phyloP scores from a whole-genome alignment of 2,329 filamentous ascomycete species.

The Colletotrichum sp. region DNA sequence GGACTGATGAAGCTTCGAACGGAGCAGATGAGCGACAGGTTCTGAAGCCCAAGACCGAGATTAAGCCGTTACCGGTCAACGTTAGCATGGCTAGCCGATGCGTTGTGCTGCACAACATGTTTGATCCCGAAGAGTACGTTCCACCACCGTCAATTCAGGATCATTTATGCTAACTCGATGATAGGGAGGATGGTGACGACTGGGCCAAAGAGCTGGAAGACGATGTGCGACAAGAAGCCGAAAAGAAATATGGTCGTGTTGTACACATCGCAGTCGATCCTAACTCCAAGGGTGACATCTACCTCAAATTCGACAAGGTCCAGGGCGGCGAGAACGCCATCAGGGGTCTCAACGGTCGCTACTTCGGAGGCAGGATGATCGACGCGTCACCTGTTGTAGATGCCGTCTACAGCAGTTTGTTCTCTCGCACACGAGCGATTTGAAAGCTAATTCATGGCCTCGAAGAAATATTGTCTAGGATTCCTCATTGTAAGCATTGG shows the following conservation, averaged over 20 bases:
- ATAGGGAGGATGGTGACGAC: conserved; percentile 80
- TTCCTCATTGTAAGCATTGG: conserved; percentile 18
- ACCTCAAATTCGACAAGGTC: conserved; percentile 97
- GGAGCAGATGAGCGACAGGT: conserved; percentile 74
- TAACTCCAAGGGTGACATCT: conserved; percentile 94
- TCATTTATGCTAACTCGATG: conserved; percentile 34
- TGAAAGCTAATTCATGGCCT: conserved; percentile 65
- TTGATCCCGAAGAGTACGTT: conserved; percentile 87
- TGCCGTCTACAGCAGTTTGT: conserved; percentile 56
- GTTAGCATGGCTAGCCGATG: conserved; percentile 94
- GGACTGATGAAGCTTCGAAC: conserved; percentile 81
- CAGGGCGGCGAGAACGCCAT: conserved; percentile 96
- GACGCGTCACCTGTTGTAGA: conserved; percentile 96
- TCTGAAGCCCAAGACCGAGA: conserved; percentile 79
- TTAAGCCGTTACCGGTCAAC: conserved; percentile 80
- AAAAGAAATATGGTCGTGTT: conserved; percentile 94
- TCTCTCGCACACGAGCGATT: conserved; percentile 84
- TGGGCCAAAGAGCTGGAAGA: conserved; percentile 96
- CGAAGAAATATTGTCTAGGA: conserved; percentile 53
- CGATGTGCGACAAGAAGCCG: conserved; percentile 91
- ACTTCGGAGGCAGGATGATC: conserved; percentile 92
- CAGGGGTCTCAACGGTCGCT: conserved; percentile 95
- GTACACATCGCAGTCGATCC: conserved; percentile 96
- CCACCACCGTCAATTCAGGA: not conserved
- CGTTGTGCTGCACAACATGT: conserved; percentile 94